Percentiles rank a stretch among this genome's conserved stretches.
Evolutionary conservation across 345 rosid genomes (phyloP).

Genomic region (Viola odorata): DNA sequence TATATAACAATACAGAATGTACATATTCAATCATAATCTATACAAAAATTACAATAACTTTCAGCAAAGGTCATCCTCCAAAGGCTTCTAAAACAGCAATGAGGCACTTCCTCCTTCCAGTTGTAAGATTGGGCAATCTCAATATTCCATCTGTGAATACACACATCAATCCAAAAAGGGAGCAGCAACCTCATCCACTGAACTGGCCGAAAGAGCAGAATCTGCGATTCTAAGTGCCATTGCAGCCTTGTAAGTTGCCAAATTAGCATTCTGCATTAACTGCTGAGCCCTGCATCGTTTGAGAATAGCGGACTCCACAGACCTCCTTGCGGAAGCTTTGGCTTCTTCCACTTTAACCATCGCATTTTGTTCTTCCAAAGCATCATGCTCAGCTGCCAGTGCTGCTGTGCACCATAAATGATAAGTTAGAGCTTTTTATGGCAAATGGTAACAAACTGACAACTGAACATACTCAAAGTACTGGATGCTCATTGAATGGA

Average conservation of each 20-base stretch:
- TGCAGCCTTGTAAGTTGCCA: constrained; percentile 70
- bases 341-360: constrained; percentile 49
- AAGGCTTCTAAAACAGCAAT: constrained; percentile 17
- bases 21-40: constrained; percentile 29
- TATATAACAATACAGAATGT: constrained; percentile 32
- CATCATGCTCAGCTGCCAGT: constrained; percentile 42
- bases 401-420: constrained; percentile 17
- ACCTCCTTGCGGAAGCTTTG: constrained; percentile 29
- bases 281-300: constrained; percentile 65
- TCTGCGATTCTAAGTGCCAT: constrained; percentile 66
- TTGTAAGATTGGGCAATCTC: constrained; percentile 3
- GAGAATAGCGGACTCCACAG: constrained; percentile 40
- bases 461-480: background rate
- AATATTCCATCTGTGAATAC: background rate
- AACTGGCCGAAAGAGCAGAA: constrained; percentile 36
- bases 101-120: constrained; percentile 9
- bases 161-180: constrained; percentile 28
- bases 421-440: background rate
- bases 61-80: constrained; percentile 7
- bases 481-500: background rate
- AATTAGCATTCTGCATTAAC: constrained; percentile 72
- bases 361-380: constrained; percentile 39
- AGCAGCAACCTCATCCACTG: constrained; percentile 25
- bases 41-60: constrained; percentile 33
- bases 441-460: background rate